phyloP scores from a whole-genome alignment of 2,329 filamentous ascomycete genomes.

The Ceratocystis huliohia region DNA sequence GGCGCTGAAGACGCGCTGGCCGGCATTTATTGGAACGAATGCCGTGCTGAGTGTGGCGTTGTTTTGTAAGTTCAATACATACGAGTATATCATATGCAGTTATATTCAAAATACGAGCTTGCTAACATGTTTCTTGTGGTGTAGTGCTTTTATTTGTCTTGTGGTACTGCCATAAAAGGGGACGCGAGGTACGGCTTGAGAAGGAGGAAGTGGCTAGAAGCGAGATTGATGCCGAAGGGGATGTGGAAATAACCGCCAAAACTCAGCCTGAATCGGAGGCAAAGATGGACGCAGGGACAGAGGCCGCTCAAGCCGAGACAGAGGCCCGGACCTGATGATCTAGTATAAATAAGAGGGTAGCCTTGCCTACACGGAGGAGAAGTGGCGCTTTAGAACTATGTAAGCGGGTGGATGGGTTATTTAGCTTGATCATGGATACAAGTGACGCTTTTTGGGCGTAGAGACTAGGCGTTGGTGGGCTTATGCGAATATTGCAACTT shows the following conservation, averaged over 20 bases:
- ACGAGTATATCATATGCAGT: neutral
- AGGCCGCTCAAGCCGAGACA: no score
- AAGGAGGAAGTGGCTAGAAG: conserved; percentile 33
- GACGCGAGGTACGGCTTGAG: conserved; percentile 69
- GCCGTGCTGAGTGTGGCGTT: conserved; percentile 80
- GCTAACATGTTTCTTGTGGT: conserved; percentile 6
- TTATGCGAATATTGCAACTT: no score
- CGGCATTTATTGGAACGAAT: conserved; percentile 82
- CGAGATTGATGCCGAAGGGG: conserved; percentile 28
- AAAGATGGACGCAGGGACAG: conserved; percentile 21
- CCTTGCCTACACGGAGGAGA: no score
- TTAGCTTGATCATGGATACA: no score
- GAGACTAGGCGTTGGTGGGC: no score
- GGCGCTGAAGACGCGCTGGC: conserved; percentile 76
- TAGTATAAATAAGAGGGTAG: no score
- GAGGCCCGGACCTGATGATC: no score
- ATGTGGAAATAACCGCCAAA: conserved; percentile 22
- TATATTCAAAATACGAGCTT: neutral
- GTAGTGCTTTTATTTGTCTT: conserved; percentile 80
- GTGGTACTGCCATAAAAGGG: conserved; percentile 97
- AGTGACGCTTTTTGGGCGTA: no score
- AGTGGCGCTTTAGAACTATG: no score
- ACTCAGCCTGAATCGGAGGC: conserved; percentile 27
- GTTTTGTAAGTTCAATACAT: conserved; percentile 51
- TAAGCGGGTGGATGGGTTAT: no score